Conservation (phyloP, 345 rosid species). For the Carallia pectinifolia region DNA sequence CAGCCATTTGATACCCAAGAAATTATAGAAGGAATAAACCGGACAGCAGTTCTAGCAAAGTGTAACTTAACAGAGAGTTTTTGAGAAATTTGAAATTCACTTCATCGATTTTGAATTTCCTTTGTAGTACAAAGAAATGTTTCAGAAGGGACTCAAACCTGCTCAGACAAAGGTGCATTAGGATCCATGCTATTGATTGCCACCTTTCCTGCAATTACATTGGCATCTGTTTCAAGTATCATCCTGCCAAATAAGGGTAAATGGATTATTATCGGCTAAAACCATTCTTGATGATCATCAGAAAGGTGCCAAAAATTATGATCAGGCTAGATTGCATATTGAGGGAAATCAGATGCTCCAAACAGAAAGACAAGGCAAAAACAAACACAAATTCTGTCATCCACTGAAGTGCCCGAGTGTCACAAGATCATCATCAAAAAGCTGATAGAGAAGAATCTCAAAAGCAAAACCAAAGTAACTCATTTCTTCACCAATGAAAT, state of each 20-base stretch:
- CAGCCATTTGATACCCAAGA: too few species aligned
- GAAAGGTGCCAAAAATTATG: not conserved
- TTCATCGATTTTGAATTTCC: not conserved
- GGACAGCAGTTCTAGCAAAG: too few species aligned
- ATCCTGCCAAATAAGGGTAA: slow-evolving; percentile 42
- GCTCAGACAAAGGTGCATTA: slow-evolving; percentile 75
- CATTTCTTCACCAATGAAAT: not conserved
- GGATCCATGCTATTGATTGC: slow-evolving; percentile 77
- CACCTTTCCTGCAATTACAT: slow-evolving; percentile 80
- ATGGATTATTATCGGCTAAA: not conserved
- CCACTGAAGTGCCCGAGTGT: too few species aligned
- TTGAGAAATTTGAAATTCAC: not conserved
- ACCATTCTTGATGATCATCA: not conserved
- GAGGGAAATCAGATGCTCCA: not conserved
- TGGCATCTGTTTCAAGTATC: slow-evolving; percentile 83
- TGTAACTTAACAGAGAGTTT: not conserved
- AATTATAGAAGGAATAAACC: too few species aligned
- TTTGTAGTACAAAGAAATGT: not conserved
- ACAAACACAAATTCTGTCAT: too few species aligned
- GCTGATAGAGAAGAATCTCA: not conserved
- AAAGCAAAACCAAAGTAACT: not conserved
- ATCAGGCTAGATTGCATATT: not conserved
- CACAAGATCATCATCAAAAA: too few species aligned
- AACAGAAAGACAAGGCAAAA: not conserved
- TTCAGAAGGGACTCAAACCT: slow-evolving; percentile 41